Evolutionary conservation across 2,329 filamentous ascomycete species (phyloP), one percentile per base, ranked within the genome.

Genomic region (Truncatella angustata): DNA sequence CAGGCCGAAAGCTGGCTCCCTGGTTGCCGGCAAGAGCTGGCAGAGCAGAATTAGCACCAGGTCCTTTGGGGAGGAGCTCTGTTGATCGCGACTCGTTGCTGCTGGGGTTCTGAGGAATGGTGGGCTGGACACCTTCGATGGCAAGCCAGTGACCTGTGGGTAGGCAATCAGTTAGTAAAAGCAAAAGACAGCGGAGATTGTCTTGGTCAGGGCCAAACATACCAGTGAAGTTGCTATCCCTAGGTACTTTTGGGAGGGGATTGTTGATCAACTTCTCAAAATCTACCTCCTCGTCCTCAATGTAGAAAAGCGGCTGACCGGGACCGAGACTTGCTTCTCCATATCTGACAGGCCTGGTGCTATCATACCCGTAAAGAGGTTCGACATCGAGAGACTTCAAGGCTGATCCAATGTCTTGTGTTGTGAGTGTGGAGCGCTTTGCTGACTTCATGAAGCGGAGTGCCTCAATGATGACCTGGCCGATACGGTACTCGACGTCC

Each of bases 241-340:
- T 81, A 30, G 94, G 94, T 26, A 99, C 92, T 70, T 95, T 97
- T 23, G 94, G 94, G 59, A 99, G 73, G 4, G 94, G 90, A 58
- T 91, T 91, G 73, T 99, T 99, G 68, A 99, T 97, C 60, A 99
- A 77, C 77, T 97, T 97, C 75, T 99, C 94, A 66, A 99, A 97
- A 71, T 99, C 94, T 50, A 97, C 87, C 75, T 99, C 94, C 66
- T 99, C 94, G 68, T 99, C 94, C 66, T 99, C 94, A 34, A 99
- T 88, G 68, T 99, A 99, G 72, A 93, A 99, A 20, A 99, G 76
- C 49, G 93, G 91, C 71, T 99, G 94, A 9, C 93, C 92, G 12
- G 92, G 91, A 0, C 94, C 94, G 55, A 99, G 76, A 53, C 90
- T 95, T 3, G 94, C 94, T 71, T 99, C 94, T 48, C 94, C 94